These are phyloP conservation scores for Acrocalymma vagum DNA, from an alignment of 2,329 filamentous ascomycete species.

Conservation along the genomic window DNA sequence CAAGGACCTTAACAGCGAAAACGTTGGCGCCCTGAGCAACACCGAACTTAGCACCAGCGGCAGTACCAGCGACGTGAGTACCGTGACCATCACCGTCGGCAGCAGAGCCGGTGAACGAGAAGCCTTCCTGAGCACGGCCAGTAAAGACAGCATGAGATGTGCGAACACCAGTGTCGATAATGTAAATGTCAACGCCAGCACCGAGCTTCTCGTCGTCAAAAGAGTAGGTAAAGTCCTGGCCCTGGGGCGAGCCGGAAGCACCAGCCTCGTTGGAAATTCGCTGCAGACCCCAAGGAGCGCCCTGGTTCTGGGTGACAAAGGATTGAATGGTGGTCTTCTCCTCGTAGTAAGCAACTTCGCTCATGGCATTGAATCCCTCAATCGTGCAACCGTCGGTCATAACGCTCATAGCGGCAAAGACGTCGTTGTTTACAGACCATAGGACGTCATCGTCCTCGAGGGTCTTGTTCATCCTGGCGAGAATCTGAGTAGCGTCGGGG, in stretches of 20 bases:
- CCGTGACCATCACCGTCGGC: constrained; percentile 57
- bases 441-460: constrained; percentile 46
- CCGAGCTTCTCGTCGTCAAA: constrained; percentile 48
- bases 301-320: constrained; percentile 33
- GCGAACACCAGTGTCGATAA: constrained; percentile 59
- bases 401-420: constrained; percentile 51
- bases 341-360: constrained; percentile 53
- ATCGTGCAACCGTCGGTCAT: constrained; percentile 50
- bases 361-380: constrained; percentile 48
- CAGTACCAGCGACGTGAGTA: constrained; percentile 58
- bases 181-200: constrained; percentile 57
- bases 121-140: constrained; percentile 53
- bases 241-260: constrained; percentile 32
- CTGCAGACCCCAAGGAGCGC: constrained; percentile 57
- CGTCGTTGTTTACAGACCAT: constrained; percentile 50
- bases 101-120: constrained; percentile 45
- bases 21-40: constrained; percentile 59
- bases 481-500: constrained; percentile 7
- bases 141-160: constrained; percentile 55
- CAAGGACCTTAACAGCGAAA: constrained; percentile 62
- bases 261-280: constrained; percentile 52
- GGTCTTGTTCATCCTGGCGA: constrained; percentile 32
- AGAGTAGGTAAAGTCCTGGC: constrained; percentile 52
- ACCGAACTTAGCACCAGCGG: constrained; percentile 53
- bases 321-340: constrained; percentile 46